Evolutionary conservation across 2,329 filamentous ascomycete species (phyloP).

Genomic region (Alternaria solani): DNA sequence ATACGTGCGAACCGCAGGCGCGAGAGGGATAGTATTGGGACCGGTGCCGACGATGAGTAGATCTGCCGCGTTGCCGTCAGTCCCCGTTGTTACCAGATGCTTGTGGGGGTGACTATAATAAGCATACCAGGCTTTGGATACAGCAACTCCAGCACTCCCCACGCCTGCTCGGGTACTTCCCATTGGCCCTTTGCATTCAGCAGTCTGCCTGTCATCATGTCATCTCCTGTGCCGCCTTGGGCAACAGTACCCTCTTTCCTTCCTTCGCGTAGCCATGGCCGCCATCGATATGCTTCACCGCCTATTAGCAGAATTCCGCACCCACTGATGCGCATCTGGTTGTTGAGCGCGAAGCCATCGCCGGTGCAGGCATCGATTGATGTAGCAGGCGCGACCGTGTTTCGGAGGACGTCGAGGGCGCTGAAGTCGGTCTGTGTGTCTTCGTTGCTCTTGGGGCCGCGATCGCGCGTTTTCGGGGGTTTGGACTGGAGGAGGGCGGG

Average conservation of each 20-base stretch:
- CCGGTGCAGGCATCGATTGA: constrained; percentile 81
- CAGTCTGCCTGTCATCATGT: constrained; percentile 57
- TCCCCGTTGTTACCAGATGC: background rate
- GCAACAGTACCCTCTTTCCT: constrained; percentile 39
- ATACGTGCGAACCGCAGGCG: constrained; percentile 73
- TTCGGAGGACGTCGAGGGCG: constrained; percentile 79
- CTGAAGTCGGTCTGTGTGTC: constrained; percentile 75
- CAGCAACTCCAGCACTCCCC: constrained; percentile 77
- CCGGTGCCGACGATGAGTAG: constrained; percentile 90
- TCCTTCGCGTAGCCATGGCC: constrained; percentile 71
- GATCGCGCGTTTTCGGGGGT: constrained; percentile 61
- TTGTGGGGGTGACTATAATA: background rate
- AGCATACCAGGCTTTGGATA: constrained; percentile 87
- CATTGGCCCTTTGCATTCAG: constrained; percentile 82
- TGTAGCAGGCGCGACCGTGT: constrained; percentile 78
- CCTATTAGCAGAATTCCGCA: constrained; percentile 80
- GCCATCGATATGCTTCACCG: constrained; percentile 89
- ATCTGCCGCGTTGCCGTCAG: constrained; percentile 62
- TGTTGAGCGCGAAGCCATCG: constrained; percentile 88
- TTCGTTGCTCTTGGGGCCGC: constrained; percentile 68
- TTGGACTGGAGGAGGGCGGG: constrained; percentile 27
- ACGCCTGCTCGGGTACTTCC: constrained; percentile 74
- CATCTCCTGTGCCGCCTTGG: constrained; percentile 41
- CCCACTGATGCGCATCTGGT: constrained; percentile 73
- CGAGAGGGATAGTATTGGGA: constrained; percentile 75